Evolutionary conservation across 2,329 filamentous ascomycete genomes (phyloP), one percentile per base, ranked within the genome.

Genomic region (Fusarium subglutinans): DNA sequence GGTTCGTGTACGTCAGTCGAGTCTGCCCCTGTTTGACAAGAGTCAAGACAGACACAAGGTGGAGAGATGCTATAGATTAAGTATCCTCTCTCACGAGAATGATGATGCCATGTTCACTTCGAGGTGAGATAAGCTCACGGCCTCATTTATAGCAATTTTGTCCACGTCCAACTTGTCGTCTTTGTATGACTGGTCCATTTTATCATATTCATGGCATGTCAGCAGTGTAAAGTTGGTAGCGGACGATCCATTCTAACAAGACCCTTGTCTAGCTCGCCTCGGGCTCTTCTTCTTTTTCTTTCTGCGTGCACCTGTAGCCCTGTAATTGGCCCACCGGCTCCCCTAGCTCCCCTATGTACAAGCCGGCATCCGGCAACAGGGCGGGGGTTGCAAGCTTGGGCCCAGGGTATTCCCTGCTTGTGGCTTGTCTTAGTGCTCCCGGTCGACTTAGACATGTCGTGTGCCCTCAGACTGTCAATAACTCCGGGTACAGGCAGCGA

Each of bases 381-480:
- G 44, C 50, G 41, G 63, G 59, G 59, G n/a, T 48, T 48, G 9
- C 28, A 68, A 53, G 63, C 63, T 68, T 68, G 64, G 41, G 55
- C n/a, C 11, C 57, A 69, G 51, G 58, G 47, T 66, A 24, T 65
- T 40, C 67, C 67, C 67, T 70, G 67, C 33, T 70, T 55, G 59
- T 56, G 45, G 22, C 45, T 55, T 69, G 66, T n/a, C 56, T 63
- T 68, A 51, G 56, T 54, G 50, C 64, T 56, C 43, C 66, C 38
- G 43, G 56, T 12, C 56, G 50, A 70, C 67, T 70, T 70, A 70
- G 47, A 65, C 53, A 70, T 70, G 67, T 70, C 66, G 67, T 71
- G 69, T 71, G 67, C 69, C 50, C 38, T 67, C 53, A 56, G 48
- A 53, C 43, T 59, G 60, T 59, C 59, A 65, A 59, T 51, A 59